Conservation (phyloP, 1,284 basidiomycete species). For the Testicularia cyperi region DNA sequence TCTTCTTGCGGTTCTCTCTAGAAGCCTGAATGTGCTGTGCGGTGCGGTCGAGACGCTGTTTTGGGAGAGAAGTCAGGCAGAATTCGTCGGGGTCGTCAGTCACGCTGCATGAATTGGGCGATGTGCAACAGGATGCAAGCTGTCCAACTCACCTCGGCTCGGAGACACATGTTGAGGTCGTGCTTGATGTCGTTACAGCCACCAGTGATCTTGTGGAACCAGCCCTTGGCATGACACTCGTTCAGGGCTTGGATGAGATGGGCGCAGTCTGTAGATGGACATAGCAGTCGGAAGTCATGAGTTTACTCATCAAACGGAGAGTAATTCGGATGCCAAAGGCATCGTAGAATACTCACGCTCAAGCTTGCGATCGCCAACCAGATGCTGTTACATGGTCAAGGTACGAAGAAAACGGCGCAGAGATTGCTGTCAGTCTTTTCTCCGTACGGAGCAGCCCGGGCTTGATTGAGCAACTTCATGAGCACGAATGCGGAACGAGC, state of each 20-base stretch:
- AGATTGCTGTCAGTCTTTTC: background rate
- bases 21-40: slow-evolving; percentile 24
- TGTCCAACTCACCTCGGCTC: slow-evolving; percentile 42
- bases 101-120: too few relatives aligned
- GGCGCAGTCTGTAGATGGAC: slow-evolving; percentile 26
- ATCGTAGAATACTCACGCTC: slow-evolving; percentile 22
- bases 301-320: background rate
- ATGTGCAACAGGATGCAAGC: too few relatives aligned
- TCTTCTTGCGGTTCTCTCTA: slow-evolving; percentile 27
- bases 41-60: slow-evolving; percentile 30
- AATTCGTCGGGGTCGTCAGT: too few relatives aligned
- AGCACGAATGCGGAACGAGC: too few relatives aligned
- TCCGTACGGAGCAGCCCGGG: too few relatives aligned
- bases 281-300: background rate
- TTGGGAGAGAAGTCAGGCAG: background rate
- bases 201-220: slow-evolving; percentile 39
- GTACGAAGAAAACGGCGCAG: background rate
- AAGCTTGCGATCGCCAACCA: slow-evolving; percentile 37
- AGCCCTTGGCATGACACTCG: slow-evolving; percentile 39
- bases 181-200: slow-evolving; percentile 47
- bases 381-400: slow-evolving; percentile 34
- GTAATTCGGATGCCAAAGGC: too few relatives aligned
- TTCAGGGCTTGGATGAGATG: slow-evolving; percentile 39
- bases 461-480: too few relatives aligned
- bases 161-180: slow-evolving; percentile 45